phyloP scores from a whole-genome alignment of 805 yeast genomes.

The Hanseniaspora mollemarum region DNA sequence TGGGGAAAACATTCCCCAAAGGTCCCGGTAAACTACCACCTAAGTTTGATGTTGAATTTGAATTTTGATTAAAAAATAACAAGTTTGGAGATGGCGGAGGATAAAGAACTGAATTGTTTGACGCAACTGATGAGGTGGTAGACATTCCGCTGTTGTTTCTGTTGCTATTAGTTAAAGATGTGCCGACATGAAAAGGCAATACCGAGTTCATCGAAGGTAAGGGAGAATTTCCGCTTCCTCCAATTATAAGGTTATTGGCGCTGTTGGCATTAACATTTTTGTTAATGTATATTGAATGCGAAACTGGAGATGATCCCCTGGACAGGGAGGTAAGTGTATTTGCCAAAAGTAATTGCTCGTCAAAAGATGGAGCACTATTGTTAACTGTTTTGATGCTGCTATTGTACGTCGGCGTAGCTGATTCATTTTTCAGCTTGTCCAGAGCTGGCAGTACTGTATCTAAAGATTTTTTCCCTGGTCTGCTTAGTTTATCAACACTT shows the following conservation, averaged over 20 bases:
- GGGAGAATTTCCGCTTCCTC: conserved; percentile 1
- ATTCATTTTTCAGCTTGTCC: conserved; percentile 6
- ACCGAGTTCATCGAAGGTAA: conserved; percentile 1
- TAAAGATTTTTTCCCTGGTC: not conserved
- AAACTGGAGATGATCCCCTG: conserved; percentile 11
- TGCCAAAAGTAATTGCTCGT: conserved; percentile 10
- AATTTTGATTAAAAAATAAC: conserved; percentile 2
- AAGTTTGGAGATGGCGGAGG: conserved; percentile 8
- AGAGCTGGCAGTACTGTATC: conserved; percentile 2
- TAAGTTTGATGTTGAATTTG: not conserved
- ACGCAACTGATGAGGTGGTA: conserved; percentile 9
- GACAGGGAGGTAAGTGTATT: conserved; percentile 12
- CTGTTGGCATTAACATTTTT: not conserved
- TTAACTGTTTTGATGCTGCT: not conserved
- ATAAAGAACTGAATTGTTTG: conserved; percentile 9
- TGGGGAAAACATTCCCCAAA: conserved; percentile 12
- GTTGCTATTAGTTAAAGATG: conserved; percentile 8
- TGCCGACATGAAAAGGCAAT: not conserved
- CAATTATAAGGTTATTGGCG: not conserved
- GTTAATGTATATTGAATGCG: conserved; percentile 1
- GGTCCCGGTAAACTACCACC: conserved; percentile 13
- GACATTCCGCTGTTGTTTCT: conserved; percentile 13
- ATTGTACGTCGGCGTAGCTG: not conserved
- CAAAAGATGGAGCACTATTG: not conserved
- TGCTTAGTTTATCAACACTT: not conserved